Base-by-base conservation (phyloP, 2,329 filamentous ascomycete species). In the Pseudopyricularia cyperi region DNA sequence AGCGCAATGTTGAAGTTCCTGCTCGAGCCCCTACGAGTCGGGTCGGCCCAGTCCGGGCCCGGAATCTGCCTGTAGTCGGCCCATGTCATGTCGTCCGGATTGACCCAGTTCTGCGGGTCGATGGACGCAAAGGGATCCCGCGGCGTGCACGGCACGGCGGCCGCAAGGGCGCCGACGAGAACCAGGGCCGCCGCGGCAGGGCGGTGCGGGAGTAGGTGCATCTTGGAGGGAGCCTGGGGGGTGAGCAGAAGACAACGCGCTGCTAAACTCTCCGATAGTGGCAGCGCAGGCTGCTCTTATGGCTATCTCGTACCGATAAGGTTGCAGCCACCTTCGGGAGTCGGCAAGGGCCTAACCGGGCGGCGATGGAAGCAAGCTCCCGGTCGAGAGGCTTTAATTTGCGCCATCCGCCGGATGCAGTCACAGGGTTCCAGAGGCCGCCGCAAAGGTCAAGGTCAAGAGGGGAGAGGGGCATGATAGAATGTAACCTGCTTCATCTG, bases 1-100 rank as follows among this genome's bases (percentile, higher is more conserved):
- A 78, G 68, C 5, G 74, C 75, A 53, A 78, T 77, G 55, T 77
- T 76, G 65, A 77, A 78, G 63, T 78, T 77, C 17, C 74, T 68
- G 33, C 63, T 63, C 2, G 68, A 67, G 7, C 75, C 74, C 53
- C 65, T 71, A 33, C 61, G 64, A 0, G 60, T 58, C 2, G 72
- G 65, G 52, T 77, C 68, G 7, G 63, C 66, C 74, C 74, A 78
- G 17, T 65, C 68, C 1, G 71, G 75, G 2, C 67, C 69, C 0
- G 74, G 74, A 1, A 71, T 71, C 15, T 62, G 61, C 11, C 65
- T 65, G 56, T 68, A 77, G 55, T 78, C 72, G 6, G 59, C 67
- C 72, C 71, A 75, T 9, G 71, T 75, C 73, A 77, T 76, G 59
- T 74, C 69, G 55, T 76, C 72, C 0, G 73, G 73, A 53, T 76